These are phyloP conservation scores for Pythium angustatum DNA, from an alignment of 352 stramenopile genomes.

Conservation along the genomic window DNA sequence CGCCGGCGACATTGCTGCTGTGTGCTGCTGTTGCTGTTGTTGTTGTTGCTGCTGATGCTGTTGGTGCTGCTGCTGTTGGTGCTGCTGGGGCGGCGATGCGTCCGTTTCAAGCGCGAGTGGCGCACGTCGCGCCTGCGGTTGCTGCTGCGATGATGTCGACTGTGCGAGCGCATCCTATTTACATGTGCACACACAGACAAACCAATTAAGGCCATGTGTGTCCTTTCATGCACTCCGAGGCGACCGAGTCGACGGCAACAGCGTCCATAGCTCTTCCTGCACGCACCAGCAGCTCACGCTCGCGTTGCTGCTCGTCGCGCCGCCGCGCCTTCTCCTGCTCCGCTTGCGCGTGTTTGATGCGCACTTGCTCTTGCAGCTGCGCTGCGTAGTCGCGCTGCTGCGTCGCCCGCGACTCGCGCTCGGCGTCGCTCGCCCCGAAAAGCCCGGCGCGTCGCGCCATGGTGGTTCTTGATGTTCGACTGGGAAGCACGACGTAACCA, in stretches of 20 bases:
- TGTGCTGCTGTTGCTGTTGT: not conserved
- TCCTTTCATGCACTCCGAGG: too few relatives aligned
- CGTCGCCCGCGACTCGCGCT: slow-evolving; percentile 50
- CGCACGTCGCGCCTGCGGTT: not conserved
- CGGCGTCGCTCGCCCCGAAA: slow-evolving; percentile 38
- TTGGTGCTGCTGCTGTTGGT: too few relatives aligned
- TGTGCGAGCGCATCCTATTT: slow-evolving; percentile 1
- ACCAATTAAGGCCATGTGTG: too few relatives aligned
- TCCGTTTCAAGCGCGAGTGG: not conserved
- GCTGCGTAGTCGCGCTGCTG: slow-evolving; percentile 70
- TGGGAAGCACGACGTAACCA: too few relatives aligned
- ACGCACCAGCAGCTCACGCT: slow-evolving; percentile 42
- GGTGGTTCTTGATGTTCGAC: too few relatives aligned
- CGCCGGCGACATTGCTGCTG: not conserved
- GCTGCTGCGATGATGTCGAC: not conserved
- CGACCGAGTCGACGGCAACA: too few relatives aligned
- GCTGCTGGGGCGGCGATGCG: not conserved
- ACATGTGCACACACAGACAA: not conserved
- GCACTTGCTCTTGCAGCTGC: slow-evolving; percentile 65
- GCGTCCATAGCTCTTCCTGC: too few relatives aligned
- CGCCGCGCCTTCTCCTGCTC: slow-evolving; percentile 45
- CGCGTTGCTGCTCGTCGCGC: slow-evolving; percentile 48
- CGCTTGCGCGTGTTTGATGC: slow-evolving; percentile 46
- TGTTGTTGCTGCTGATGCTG: too few relatives aligned
- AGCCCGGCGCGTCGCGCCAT: slow-evolving; percentile 39